phyloP scores from a whole-genome alignment of 495 filamentous ascomycete genomes.

The Aspergillus funiculosus region DNA sequence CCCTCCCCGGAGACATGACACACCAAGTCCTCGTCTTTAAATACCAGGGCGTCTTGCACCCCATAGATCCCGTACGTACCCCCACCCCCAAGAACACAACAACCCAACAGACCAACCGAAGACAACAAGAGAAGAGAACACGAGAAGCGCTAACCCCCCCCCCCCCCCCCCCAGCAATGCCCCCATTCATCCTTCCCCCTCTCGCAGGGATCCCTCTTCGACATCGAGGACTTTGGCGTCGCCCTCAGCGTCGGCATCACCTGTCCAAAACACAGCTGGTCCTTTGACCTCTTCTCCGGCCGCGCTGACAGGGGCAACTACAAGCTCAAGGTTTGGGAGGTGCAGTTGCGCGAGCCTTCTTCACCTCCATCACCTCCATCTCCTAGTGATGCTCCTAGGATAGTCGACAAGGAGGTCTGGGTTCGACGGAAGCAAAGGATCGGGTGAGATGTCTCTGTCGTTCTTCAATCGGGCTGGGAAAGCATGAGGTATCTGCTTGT shows the following conservation, averaged over 20 bases:
- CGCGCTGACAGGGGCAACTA: constrained; percentile 52
- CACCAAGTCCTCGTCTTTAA: constrained; percentile 56
- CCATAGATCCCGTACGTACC: too few species aligned
- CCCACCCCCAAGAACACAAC: too few species aligned
- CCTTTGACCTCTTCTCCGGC: constrained; percentile 54
- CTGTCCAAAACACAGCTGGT: constrained; percentile 58
- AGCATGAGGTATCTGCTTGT: too few species aligned
- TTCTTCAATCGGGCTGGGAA: too few species aligned
- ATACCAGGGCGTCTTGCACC: constrained; percentile 46
- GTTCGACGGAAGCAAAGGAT: constrained; percentile 41
- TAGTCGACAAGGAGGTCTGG: constrained; percentile 50
- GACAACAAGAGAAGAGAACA: too few species aligned
- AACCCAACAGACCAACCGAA: too few species aligned
- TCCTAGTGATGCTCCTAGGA: constrained; percentile 3
- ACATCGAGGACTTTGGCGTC: constrained; percentile 58
- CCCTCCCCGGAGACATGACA: constrained; percentile 37
- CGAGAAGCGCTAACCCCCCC: too few species aligned
- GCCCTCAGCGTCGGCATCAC: constrained; percentile 44
- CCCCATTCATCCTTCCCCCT: constrained; percentile 55
- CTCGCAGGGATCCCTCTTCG: constrained; percentile 50
- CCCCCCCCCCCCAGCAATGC: too few species aligned
- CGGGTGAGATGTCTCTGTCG: too few species aligned
- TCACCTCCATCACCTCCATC: too few species aligned
- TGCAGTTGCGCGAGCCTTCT: constrained; percentile 42
- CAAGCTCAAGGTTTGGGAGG: constrained; percentile 53